Base-by-base conservation (phyloP, 495 filamentous ascomycete genomes). In the Parathielavia appendiculata region DNA sequence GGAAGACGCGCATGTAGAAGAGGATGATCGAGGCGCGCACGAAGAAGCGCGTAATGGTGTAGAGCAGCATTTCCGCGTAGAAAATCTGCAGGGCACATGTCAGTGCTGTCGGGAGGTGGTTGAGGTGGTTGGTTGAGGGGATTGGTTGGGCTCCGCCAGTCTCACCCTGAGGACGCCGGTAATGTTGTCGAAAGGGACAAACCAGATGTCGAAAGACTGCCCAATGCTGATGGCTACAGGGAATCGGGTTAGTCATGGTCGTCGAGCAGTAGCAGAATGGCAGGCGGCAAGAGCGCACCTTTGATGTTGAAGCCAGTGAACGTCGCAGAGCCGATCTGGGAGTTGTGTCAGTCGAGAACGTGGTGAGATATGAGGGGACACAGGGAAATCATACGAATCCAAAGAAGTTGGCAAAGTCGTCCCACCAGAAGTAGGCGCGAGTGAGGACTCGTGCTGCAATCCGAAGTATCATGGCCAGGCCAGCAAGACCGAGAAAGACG, bases 1-100 rank as follows among this genome's bases (percentile, higher is more conserved):
- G 74, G 55, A 81, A 80, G 45, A 81, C 72, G 39, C 78, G 76
- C 9, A 81, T 66, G 67, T 78, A 80, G 63, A 80, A 75, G 60
- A 80, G 66, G 16, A 80, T 72, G 60, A 81, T 74, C 12, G 75
- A 78, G 40, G 75, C 62, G 30, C 78, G 78, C 30, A 74, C 67
- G 20, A 74, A 54, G 62, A 68, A 71, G 35, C 74, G 67, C 3
- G 72, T 63, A 14, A 61, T 50, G 17, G 72, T 69, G 64, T 79
- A 79, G 45, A 75, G 52, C 17, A 75, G 39, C 63, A 71, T 71
- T 13, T 62, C 45, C 51, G 30, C 40, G 51, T 59, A 68, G 44
- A 69, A 72, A 22, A 58, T 51, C 61, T 64, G 48, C 12, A 41
- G 3, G 40, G 4, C 11, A 19, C 11, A 7, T 16, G 14, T 19